These are phyloP conservation scores for Stenocarpella maydis DNA, from an alignment of 2,329 filamentous ascomycete genomes.

Conservation along the genomic window DNA sequence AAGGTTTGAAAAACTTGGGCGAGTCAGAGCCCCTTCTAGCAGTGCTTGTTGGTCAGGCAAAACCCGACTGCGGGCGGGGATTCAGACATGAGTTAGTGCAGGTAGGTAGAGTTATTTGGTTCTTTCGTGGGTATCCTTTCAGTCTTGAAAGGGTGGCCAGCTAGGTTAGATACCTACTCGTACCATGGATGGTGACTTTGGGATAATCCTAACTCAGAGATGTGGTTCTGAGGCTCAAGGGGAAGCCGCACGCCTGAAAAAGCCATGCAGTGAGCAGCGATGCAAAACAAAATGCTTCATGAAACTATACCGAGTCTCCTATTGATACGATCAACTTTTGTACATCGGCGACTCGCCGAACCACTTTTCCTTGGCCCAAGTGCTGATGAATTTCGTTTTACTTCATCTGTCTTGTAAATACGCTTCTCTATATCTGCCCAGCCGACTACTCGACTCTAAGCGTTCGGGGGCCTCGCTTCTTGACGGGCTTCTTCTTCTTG, in stretches of 20 bases:
- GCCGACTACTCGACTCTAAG: conserved; percentile 73
- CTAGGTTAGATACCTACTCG: neutral
- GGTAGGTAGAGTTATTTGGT: neutral
- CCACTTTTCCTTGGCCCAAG: conserved; percentile 15
- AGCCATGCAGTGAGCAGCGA: neutral
- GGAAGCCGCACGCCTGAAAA: neutral
- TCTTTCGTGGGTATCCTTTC: neutral
- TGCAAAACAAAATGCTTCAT: neutral
- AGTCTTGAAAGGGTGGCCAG: neutral
- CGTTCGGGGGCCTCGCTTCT: conserved; percentile 76
- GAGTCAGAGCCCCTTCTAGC: neutral
- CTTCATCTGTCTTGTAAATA: conserved; percentile 31
- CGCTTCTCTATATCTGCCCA: conserved; percentile 11
- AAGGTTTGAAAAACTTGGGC: neutral
- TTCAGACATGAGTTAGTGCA: neutral
- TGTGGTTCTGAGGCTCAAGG: neutral
- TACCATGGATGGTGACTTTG: neutral
- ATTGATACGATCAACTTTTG: conserved; percentile 35
- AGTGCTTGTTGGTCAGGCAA: neutral
- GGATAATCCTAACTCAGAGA: neutral
- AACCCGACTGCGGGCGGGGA: neutral
- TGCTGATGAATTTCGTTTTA: conserved; percentile 28
- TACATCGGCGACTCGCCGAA: conserved; percentile 31
- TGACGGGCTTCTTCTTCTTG: conserved; percentile 82
- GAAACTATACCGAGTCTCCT: conserved; percentile 26